Evolutionary conservation across 2,329 filamentous ascomycete genomes (phyloP).

Genomic region (Alternaria tenuissima): DNA sequence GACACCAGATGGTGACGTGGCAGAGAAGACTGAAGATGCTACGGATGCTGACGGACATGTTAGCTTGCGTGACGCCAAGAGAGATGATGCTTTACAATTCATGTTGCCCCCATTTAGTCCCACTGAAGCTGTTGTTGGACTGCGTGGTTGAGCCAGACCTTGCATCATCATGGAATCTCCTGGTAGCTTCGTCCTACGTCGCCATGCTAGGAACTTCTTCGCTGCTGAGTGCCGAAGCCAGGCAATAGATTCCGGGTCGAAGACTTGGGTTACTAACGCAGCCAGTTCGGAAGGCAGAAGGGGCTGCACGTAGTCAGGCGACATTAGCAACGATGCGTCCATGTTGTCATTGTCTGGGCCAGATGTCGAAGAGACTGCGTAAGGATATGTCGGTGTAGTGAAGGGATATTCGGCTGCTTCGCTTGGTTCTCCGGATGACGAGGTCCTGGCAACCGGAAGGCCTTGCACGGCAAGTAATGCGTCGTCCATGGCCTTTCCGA

Average conservation of each 20-base stretch:
- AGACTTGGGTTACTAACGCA: conserved; percentile 74
- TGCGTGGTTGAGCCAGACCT: conserved; percentile 35
- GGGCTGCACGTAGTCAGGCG: conserved; percentile 85
- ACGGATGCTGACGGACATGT: conserved; percentile 36
- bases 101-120: conserved; percentile 36
- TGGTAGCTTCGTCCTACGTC: conserved; percentile 53
- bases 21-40: conserved; percentile 48
- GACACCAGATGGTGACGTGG: conserved; percentile 50
- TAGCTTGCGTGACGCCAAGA: conserved; percentile 13
- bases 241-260: conserved; percentile 78
- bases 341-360: conserved; percentile 80
- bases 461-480: conserved; percentile 47
- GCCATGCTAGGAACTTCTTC: conserved; percentile 81
- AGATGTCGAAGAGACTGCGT: conserved; percentile 78
- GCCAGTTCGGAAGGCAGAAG: conserved; percentile 77
- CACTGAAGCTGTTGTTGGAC: conserved; percentile 40
- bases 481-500: conserved; percentile 58
- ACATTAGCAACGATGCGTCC: conserved; percentile 95
- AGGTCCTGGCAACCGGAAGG: conserved; percentile 27
- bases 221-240: conserved; percentile 85
- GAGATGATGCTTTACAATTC: conserved; percentile 29
- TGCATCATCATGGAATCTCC: conserved; percentile 40
- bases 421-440: conserved; percentile 2
- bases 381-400: conserved; percentile 61
- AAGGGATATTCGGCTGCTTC: conserved; percentile 41